Conservation (phyloP, 192 early-diverging fungal genomes). For the Entomortierella parvispora region DNA sequence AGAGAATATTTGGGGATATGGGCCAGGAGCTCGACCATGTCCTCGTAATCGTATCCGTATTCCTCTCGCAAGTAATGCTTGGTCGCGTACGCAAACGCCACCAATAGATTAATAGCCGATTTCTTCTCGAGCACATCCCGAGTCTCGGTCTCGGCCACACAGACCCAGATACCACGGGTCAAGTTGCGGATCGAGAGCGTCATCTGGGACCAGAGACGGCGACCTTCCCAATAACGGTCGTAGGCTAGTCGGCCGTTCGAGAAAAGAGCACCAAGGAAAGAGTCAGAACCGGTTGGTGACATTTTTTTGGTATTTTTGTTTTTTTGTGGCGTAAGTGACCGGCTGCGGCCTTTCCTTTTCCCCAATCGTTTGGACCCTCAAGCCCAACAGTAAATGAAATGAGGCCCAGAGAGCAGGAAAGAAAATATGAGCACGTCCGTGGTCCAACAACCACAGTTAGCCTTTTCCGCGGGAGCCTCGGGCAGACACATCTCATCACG, state of each 20-base stretch:
- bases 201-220: slow-evolving; percentile 82
- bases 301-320: slow-evolving; percentile 39
- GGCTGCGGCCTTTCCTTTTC: not conserved
- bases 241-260: slow-evolving; percentile 70
- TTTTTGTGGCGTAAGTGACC: not conserved
- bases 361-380: too few species aligned
- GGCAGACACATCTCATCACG: not conserved
- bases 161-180: slow-evolving; percentile 81
- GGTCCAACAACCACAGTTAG: not conserved
- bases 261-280: slow-evolving; percentile 27
- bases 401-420: not conserved
- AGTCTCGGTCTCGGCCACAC: slow-evolving; percentile 59
- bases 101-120: slow-evolving; percentile 77
- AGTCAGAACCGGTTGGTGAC: not conserved
- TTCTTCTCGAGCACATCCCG: slow-evolving; percentile 73
- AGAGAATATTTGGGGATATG: slow-evolving; percentile 69
- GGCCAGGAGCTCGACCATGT: slow-evolving; percentile 71
- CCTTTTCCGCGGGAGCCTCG: not conserved
- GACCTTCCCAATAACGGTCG: slow-evolving; percentile 89
- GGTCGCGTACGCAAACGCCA: slow-evolving; percentile 80
- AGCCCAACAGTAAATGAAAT: too few species aligned
- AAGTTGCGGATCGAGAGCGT: slow-evolving; percentile 77
- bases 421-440: not conserved
- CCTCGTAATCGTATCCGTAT: slow-evolving; percentile 70
- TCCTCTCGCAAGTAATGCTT: slow-evolving; percentile 90